Evolutionary conservation across 78 protist genomes (phyloP).

Genomic region (Capsaspora owczarzaki): DNA sequence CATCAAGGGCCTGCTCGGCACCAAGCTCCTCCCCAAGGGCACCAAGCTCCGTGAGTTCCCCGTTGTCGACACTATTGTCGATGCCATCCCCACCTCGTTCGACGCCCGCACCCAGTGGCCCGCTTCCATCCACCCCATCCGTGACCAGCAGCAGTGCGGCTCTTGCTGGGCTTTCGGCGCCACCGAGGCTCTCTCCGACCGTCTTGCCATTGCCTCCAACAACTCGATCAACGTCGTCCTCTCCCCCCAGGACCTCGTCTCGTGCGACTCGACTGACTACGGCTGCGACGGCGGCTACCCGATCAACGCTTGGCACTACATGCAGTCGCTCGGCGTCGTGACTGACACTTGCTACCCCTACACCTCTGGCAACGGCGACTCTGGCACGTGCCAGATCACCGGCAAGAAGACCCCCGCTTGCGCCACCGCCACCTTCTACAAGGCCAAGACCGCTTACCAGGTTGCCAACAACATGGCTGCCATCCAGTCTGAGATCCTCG

Average conservation of each 20-base stretch:
- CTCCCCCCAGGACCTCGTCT: slow-evolving; percentile 23
- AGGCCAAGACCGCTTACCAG: background rate
- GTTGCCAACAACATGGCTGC: background rate
- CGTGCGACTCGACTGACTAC: slow-evolving; percentile 17
- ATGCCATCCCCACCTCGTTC: slow-evolving; percentile 8
- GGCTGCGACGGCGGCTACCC: slow-evolving; percentile 52
- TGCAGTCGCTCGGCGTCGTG: slow-evolving; percentile 1
- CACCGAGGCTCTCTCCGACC: slow-evolving; percentile 23
- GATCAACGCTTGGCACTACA: slow-evolving; percentile 17
- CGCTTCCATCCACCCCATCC: slow-evolving; percentile 19
- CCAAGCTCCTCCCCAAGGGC: background rate
- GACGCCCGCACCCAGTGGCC: slow-evolving; percentile 29
- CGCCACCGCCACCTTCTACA: slow-evolving; percentile 11
- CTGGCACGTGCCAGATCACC: background rate
- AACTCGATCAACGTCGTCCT: background rate
- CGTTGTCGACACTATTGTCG: background rate
- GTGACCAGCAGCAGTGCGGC: slow-evolving; percentile 29
- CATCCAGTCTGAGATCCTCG: slow-evolving; percentile 4
- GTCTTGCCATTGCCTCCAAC: slow-evolving; percentile 25
- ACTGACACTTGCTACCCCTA: slow-evolving; percentile 18
- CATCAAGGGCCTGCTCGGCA: background rate
- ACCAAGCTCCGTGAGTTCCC: background rate
- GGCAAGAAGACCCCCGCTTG: background rate
- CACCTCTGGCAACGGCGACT: background rate
- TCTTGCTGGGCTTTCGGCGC: slow-evolving; percentile 18